Percentiles rank a stretch among this genome's conserved stretches.
phyloP scores from a whole-genome alignment of 1,284 basidiomycete genomes.

The Pseudozyma pruni region DNA sequence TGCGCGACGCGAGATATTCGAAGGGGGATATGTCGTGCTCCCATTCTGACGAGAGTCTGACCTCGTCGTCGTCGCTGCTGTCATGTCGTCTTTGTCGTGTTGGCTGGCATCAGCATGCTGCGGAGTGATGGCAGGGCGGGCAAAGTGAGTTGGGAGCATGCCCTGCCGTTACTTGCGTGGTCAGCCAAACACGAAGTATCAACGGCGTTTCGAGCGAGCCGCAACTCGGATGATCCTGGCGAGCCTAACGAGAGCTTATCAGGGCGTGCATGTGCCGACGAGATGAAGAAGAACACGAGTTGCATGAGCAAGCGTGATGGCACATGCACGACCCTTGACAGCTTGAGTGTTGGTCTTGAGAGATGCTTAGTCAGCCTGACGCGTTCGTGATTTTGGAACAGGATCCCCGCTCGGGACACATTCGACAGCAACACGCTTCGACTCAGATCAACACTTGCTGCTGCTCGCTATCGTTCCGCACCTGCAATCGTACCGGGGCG shows the following conservation, averaged over 20 bases:
- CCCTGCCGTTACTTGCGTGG: conserved; percentile 14
- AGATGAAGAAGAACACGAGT: background rate
- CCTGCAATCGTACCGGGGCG: background rate
- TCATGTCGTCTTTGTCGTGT: conserved; percentile 17
- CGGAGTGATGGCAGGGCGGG: conserved; percentile 19
- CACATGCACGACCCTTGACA: conserved; percentile 7
- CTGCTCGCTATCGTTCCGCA: background rate
- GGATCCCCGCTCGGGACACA: conserved; percentile 29
- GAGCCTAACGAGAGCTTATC: too few species aligned
- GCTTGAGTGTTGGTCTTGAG: conserved; percentile 27
- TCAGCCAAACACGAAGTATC: too few species aligned
- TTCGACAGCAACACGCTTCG: background rate
- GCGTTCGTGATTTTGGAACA: background rate
- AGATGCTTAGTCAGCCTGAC: conserved; percentile 27
- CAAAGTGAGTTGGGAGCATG: conserved; percentile 49
- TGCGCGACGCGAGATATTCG: background rate
- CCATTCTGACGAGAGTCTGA: conserved; percentile 5
- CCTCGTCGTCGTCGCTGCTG: background rate
- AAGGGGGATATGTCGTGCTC: conserved; percentile 19
- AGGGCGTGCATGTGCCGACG: background rate
- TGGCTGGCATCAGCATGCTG: conserved; percentile 13
- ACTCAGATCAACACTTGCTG: conserved; percentile 8
- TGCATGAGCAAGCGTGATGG: conserved; percentile 2
- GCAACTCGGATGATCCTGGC: too few species aligned
- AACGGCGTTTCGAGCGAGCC: too few species aligned